phyloP scores from a whole-genome alignment of 352 stramenopile genomes.

The Thalassiosira exigua region DNA sequence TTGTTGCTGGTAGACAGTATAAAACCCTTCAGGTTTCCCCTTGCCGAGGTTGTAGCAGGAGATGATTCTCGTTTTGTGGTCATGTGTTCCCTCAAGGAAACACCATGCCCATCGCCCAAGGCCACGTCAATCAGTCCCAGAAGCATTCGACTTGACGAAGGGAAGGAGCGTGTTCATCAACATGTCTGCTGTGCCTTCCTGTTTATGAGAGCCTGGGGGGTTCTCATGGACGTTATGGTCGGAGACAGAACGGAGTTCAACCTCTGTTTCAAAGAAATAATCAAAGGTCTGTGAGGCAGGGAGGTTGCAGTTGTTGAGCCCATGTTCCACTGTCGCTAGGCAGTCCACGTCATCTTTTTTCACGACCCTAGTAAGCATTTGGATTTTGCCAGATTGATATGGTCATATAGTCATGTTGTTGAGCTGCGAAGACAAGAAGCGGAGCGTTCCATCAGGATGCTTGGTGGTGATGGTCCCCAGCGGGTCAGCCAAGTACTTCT shows the following conservation, averaged over 20 bases:
- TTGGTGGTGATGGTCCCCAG: background rate
- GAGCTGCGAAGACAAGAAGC: background rate
- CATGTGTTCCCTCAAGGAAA: background rate
- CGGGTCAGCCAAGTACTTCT: background rate
- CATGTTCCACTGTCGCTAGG: background rate
- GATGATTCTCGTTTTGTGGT: constrained; percentile 17
- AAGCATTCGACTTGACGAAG: background rate
- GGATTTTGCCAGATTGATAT: background rate
- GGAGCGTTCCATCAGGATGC: background rate
- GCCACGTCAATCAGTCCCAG: background rate
- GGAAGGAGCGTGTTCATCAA: background rate
- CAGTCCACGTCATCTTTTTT: constrained; percentile 16
- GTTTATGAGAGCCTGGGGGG: background rate
- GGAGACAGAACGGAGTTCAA: constrained; percentile 1
- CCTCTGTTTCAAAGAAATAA: background rate
- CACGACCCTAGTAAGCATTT: background rate
- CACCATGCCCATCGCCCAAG: constrained; percentile 21
- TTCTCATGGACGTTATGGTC: constrained; percentile 10
- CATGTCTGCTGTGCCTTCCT: constrained; percentile 3
- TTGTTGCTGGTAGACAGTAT: background rate
- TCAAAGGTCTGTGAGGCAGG: constrained; percentile 1
- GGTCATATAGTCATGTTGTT: constrained; percentile 5
- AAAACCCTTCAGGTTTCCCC: background rate
- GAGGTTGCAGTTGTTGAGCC: constrained; percentile 3
- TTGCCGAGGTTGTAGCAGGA: constrained; percentile 6